Conservation (phyloP, 345 rosid genomes). For the Corchorus olitorius region DNA sequence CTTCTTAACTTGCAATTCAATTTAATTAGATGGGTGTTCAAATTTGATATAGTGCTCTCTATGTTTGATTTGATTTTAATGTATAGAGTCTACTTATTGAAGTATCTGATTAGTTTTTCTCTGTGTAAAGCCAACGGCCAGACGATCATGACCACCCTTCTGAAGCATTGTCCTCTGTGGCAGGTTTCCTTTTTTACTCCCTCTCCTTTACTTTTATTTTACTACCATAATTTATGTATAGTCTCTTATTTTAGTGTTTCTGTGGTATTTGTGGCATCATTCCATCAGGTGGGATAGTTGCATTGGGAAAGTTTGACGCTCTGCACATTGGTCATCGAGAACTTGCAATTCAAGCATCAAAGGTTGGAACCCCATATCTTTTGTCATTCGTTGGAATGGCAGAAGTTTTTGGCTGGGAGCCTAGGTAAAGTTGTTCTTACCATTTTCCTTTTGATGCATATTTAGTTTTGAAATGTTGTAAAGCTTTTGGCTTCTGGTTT, state of each 20-base stretch:
- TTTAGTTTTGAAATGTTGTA: constrained; percentile 2
- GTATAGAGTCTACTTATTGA: constrained; percentile 15
- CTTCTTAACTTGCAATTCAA: background rate
- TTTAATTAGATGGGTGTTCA: background rate
- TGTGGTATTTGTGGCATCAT: constrained; percentile 3
- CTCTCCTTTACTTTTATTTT: background rate
- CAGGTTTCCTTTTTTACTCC: constrained; percentile 54
- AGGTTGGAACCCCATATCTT: constrained; percentile 73
- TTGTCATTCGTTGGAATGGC: constrained; percentile 93
- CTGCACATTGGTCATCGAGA: constrained; percentile 92
- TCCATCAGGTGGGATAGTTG: constrained; percentile 80
- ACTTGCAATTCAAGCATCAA: constrained; percentile 93
- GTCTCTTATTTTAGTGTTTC: background rate
- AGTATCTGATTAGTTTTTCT: constrained; percentile 39
- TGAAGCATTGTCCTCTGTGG: constrained; percentile 53
- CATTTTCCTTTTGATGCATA: constrained; percentile 1
- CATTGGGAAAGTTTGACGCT: constrained; percentile 97
- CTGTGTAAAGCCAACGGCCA: constrained; percentile 62
- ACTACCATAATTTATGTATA: background rate
- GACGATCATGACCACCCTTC: constrained; percentile 51
- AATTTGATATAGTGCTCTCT: background rate
- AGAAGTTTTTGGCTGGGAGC: constrained; percentile 93
- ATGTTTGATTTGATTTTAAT: background rate
- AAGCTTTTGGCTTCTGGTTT: constrained; percentile 9
- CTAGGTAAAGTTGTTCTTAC: constrained; percentile 53